Evolutionary conservation across 495 filamentous ascomycete genomes (phyloP).

Genomic region (Clohesyomyces aquaticus): DNA sequence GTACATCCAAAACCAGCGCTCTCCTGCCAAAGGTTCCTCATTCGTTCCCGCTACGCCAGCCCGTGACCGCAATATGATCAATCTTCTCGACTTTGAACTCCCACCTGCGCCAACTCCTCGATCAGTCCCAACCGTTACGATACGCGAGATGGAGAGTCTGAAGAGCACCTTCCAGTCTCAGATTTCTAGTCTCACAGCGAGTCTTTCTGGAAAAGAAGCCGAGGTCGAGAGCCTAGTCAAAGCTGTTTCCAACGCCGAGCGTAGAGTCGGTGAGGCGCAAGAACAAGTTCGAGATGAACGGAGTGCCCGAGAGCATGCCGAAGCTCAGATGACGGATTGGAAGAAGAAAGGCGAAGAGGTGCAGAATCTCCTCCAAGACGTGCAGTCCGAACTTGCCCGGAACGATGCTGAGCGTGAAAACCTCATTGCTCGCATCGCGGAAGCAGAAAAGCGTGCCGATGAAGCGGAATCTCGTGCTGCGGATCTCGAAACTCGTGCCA

Average conservation of each 20-base stretch:
- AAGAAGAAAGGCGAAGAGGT: slow-evolving; percentile 82
- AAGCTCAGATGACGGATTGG: slow-evolving; percentile 81
- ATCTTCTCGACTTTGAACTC: slow-evolving; percentile 91
- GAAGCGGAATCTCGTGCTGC: slow-evolving; percentile 57
- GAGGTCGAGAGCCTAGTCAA: slow-evolving; percentile 82
- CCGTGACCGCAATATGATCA: slow-evolving; percentile 52
- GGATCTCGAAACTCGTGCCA: slow-evolving; percentile 48
- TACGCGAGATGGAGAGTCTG: slow-evolving; percentile 86
- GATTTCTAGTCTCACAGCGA: slow-evolving; percentile 86
- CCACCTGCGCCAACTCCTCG: slow-evolving; percentile 87
- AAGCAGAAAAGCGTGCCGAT: slow-evolving; percentile 72
- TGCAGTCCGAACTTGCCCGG: slow-evolving; percentile 78
- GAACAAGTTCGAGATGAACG: slow-evolving; percentile 78
- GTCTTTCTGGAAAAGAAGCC: slow-evolving; percentile 86
- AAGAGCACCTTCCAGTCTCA: slow-evolving; percentile 89
- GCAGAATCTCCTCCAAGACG: slow-evolving; percentile 74
- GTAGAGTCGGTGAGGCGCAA: slow-evolving; percentile 82
- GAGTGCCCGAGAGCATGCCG: slow-evolving; percentile 66
- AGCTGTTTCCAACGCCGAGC: slow-evolving; percentile 85
- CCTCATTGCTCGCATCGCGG: slow-evolving; percentile 69
- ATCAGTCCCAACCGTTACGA: slow-evolving; percentile 86
- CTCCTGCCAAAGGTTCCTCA: slow-evolving; percentile 42
- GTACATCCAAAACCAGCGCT: slow-evolving; percentile 52
- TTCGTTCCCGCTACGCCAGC: slow-evolving; percentile 53
- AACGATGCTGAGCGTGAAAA: slow-evolving; percentile 76